Base-by-base conservation (phyloP, 805 yeast species). In the Cyberlindnera mrakii region DNA sequence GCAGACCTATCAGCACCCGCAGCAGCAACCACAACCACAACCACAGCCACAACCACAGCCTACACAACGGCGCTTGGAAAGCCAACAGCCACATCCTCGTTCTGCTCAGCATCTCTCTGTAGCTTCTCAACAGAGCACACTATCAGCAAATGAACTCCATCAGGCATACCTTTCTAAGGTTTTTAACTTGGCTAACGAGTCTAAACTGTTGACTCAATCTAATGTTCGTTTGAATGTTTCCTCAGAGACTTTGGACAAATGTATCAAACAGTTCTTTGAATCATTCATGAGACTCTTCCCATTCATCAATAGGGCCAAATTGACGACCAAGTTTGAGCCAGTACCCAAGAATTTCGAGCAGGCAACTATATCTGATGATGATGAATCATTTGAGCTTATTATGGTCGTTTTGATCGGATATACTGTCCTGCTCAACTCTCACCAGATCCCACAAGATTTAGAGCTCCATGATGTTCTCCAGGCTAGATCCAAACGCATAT, bases 341-440 rank as follows among this genome's bases (percentile, higher is more conserved):
- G 13, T 30, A 13, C n/a, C 33, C 14, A 16, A 30, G 29, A 25
- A 30, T 4, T 30, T 37, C 18, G 17, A 37, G 11, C 18, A n/a
- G 23, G 34, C 40, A 30, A 37, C 16, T 3, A 7, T 8, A 4
- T 14, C 10, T 9, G 33, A 30, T 13, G 40, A 31, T 19, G 4
- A 71, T 38, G 56, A 70, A 17, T 57, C 64, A 19, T 76, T 74
- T 48, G 75, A 77, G 56, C 49, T 76, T 10, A 70, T 68, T 53
- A 71, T 77, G 75, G 68, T 75, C 3, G 64, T 75, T 60, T 77
- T 79, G 5, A 71, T 75, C 34, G 81, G 82, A 1, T 74, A 78
- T 42, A 71, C 78, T 9, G 68, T 77, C 3, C 55, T 77, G 39
- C 70, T 69, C 35, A 58, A 69, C 42, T 68, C 69, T 4, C 68